These are phyloP conservation scores for Litsea cubeba DNA, from an alignment of 164 flowering plant genomes.

Conservation along the genomic window DNA sequence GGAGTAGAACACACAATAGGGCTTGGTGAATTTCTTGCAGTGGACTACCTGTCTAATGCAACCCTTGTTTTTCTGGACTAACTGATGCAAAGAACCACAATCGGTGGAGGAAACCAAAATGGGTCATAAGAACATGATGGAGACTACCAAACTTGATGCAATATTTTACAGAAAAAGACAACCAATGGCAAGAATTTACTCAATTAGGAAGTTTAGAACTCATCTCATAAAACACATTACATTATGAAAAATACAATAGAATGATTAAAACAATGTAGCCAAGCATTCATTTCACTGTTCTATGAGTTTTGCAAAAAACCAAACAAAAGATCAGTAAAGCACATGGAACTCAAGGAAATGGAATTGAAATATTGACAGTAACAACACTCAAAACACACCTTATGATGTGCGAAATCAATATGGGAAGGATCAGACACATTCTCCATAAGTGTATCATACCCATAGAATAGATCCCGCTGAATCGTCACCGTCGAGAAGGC, in stretches of 20 bases:
- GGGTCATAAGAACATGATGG: no score
- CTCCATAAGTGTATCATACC: slow-evolving; percentile 97
- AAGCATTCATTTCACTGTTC: neutral
- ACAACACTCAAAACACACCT: slow-evolving; percentile 31
- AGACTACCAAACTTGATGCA: no score
- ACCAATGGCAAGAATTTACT: neutral
- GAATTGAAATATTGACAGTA: neutral
- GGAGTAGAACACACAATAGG: no score
- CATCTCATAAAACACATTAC: neutral
- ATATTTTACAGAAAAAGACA: no score
- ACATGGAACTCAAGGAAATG: neutral
- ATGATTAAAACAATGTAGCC: neutral
- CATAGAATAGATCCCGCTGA: slow-evolving; percentile 91
- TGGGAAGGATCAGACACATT: slow-evolving; percentile 99
- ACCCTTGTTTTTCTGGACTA: no score
- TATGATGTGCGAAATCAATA: slow-evolving; percentile 97
- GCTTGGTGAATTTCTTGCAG: no score
- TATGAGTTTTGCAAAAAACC: neutral
- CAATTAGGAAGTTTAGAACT: neutral
- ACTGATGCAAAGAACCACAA: no score
- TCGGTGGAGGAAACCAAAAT: no score
- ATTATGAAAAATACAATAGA: neutral
- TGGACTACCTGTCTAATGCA: no score
- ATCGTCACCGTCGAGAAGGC: slow-evolving; percentile 82
- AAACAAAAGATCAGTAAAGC: neutral